Percentiles rank a stretch among this genome's conserved stretches.
phyloP scores from a whole-genome alignment of 208 protist genomes.

The Trichomonas gallinae region DNA sequence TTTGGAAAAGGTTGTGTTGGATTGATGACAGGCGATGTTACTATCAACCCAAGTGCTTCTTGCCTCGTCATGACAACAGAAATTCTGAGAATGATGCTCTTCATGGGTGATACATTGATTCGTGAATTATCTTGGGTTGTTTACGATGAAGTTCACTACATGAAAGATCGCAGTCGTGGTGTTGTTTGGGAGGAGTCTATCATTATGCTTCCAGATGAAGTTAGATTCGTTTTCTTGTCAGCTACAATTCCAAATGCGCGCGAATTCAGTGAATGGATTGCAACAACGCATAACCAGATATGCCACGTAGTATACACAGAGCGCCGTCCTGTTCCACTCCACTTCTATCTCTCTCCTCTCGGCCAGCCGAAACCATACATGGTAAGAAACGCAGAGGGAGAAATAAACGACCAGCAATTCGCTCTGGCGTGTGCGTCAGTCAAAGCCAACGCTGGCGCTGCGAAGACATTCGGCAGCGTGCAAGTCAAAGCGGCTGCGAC shows the following conservation, averaged over 20 bases:
- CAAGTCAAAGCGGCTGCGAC: not conserved
- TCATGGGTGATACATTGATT: slow-evolving; percentile 43
- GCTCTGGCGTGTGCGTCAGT: slow-evolving; percentile 55
- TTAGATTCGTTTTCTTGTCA: slow-evolving; percentile 97
- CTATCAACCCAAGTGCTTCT: slow-evolving; percentile 36
- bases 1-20: slow-evolving; percentile 51
- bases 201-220: slow-evolving; percentile 86
- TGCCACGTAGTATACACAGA: slow-evolving; percentile 98
- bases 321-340: slow-evolving; percentile 92
- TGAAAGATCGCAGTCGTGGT: slow-evolving; percentile 85
- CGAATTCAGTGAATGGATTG: slow-evolving; percentile 98
- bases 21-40: slow-evolving; percentile 76
- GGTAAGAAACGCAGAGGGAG: slow-evolving; percentile 73
- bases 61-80: slow-evolving; percentile 55
- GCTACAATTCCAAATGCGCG: slow-evolving; percentile 99
- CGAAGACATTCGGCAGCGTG: not conserved
- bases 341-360: slow-evolving; percentile 90
- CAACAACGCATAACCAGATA: slow-evolving; percentile 61
- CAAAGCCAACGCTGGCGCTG: not conserved
- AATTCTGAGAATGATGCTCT: slow-evolving; percentile 55
- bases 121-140: slow-evolving; percentile 48
- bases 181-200: slow-evolving; percentile 99
- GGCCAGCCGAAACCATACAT: slow-evolving; percentile 85
- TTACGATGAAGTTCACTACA: slow-evolving; percentile 97
- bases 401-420: slow-evolving; percentile 75